Conservation (phyloP, 164 flowering plant species). For the Nymphaea thermarum region DNA sequence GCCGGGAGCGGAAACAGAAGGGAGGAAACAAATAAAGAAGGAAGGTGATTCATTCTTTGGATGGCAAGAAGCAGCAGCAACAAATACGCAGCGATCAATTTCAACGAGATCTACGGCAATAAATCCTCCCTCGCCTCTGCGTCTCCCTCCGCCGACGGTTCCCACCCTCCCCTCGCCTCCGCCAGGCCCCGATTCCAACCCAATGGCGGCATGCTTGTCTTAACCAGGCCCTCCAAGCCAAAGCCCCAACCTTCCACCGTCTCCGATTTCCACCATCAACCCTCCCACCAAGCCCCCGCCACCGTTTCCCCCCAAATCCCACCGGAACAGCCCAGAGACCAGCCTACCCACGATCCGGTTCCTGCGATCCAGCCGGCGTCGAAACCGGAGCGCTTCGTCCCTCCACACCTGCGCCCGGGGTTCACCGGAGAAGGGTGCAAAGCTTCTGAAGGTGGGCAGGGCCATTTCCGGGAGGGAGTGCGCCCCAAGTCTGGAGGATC, state of each 20-base stretch:
- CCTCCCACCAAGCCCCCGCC: conserved; percentile 1
- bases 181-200: conserved; percentile 14
- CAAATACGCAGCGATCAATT: conserved; percentile 59
- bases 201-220: conserved; percentile 67
- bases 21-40: neutral
- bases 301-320: neutral
- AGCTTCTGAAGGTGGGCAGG: conserved; percentile 11
- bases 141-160: conserved; percentile 9
- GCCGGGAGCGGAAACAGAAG: neutral
- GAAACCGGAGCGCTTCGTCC: conserved; percentile 41
- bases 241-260: conserved; percentile 7
- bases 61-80: conserved; percentile 66
- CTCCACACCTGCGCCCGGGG: conserved; percentile 74
- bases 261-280: conserved; percentile 2
- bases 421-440: conserved; percentile 24
- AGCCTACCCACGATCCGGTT: conserved; percentile 18
- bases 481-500: conserved; percentile 57
- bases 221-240: conserved; percentile 41
- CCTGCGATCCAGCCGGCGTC: conserved; percentile 7
- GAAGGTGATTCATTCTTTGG: conserved; percentile 11
- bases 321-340: neutral
- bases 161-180: conserved; percentile 11
- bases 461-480: conserved; percentile 20
- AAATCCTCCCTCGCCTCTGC: conserved; percentile 8
- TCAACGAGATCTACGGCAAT: conserved; percentile 55